Percentiles rank a stretch among this genome's conserved stretches.
Conservation (phyloP, 202 grass and related monocot species). For the Carex arenaria region DNA sequence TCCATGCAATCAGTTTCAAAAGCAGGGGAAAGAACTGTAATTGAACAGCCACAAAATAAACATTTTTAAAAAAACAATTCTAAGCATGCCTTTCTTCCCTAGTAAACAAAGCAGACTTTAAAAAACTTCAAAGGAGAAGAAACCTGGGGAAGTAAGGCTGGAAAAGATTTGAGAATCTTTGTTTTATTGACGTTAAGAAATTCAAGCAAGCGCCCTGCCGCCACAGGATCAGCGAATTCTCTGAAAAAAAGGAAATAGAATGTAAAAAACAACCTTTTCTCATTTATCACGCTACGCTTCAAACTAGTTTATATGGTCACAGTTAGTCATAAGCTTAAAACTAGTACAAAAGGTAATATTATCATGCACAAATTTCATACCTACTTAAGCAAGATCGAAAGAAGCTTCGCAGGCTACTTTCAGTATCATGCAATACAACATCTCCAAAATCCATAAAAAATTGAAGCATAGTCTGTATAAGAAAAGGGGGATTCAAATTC, state of each 20-base stretch:
- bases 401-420: constrained; percentile 79
- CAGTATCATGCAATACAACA: constrained; percentile 83
- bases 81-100: constrained; percentile 13
- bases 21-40: constrained; percentile 84
- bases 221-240: constrained; percentile 80
- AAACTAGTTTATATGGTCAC: background rate
- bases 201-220: constrained; percentile 62
- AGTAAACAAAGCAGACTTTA: background rate
- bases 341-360: background rate
- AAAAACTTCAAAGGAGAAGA: background rate
- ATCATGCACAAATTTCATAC: constrained; percentile 38
- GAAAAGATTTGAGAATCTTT: constrained; percentile 67
- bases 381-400: constrained; percentile 96
- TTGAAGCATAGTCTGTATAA: constrained; percentile 71
- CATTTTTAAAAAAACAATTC: constrained; percentile 18
- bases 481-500: constrained; percentile 19
- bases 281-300: background rate
- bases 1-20: constrained; percentile 89
- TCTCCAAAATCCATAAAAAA: constrained; percentile 98
- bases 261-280: background rate
- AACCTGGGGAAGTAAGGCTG: constrained; percentile 81
- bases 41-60: constrained; percentile 28
- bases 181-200: constrained; percentile 77
- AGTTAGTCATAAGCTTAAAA: background rate
- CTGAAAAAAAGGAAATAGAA: constrained; percentile 25